A percentile compares a stretch with the other conserved stretches of the same genome.
Conservation (phyloP, 805 yeast genomes). For the Metschnikowia aberdeeniae region DNA sequence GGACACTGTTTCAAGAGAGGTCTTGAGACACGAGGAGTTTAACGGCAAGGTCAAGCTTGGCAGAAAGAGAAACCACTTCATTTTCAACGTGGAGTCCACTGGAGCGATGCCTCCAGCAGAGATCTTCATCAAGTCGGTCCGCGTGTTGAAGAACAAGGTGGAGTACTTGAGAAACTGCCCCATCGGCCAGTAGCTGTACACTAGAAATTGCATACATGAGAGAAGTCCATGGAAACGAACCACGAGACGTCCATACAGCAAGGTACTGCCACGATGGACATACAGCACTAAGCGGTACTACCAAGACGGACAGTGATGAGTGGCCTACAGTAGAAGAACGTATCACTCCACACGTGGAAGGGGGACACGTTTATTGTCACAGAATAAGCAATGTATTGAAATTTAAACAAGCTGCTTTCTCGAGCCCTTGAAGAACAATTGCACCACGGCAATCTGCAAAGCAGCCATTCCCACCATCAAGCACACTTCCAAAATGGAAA, state of each 20-base stretch:
- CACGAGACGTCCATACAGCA: too few species aligned
- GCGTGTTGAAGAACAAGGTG: constrained; percentile 81
- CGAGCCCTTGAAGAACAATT: constrained; percentile 66
- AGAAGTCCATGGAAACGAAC: too few species aligned
- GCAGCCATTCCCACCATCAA: constrained; percentile 73
- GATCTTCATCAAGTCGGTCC: constrained; percentile 85
- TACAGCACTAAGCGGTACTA: too few species aligned
- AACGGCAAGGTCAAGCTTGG: constrained; percentile 87
- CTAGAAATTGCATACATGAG: constrained; percentile 5
- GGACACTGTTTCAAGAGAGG: constrained; percentile 97
- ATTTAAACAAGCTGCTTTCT: constrained; percentile 58
- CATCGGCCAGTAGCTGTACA: constrained; percentile 46
- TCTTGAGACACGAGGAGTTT: constrained; percentile 88
- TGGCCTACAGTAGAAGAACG: too few species aligned
- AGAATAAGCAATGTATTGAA: neutral
- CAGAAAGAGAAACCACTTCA: constrained; percentile 86
- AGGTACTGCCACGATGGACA: too few species aligned
- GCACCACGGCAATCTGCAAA: constrained; percentile 64
- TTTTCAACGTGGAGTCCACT: constrained; percentile 89
- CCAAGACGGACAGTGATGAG: too few species aligned
- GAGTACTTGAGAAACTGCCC: constrained; percentile 77
- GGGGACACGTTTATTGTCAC: neutral
- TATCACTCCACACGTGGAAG: neutral
- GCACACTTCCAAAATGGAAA: constrained; percentile 65
- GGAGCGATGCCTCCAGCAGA: constrained; percentile 98